Percentiles rank a stretch among this genome's conserved stretches.
Evolutionary conservation across 2,329 filamentous ascomycete genomes (phyloP).

Genomic region (Talaromyces sp.): DNA sequence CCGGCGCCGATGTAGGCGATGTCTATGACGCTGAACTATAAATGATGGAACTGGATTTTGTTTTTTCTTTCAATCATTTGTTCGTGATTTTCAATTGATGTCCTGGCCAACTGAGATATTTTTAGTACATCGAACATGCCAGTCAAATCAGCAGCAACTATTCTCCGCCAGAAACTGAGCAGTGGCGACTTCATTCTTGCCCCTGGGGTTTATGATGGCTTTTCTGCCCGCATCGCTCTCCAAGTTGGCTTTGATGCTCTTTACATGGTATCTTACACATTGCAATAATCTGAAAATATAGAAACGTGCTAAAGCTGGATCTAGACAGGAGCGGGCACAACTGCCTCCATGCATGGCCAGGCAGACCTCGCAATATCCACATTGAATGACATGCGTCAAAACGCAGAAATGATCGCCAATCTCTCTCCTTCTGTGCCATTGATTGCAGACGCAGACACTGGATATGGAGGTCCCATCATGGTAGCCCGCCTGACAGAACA

Average conservation of each 20-base stretch:
- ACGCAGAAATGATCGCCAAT: slow-evolving; percentile 59
- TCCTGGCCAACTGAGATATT: neutral
- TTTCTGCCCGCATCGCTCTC: slow-evolving; percentile 45
- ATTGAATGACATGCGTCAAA: slow-evolving; percentile 56
- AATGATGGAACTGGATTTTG: neutral
- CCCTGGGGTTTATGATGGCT: slow-evolving; percentile 46
- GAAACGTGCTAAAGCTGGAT: neutral
- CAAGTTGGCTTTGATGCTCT: slow-evolving; percentile 44
- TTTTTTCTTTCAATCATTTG: neutral
- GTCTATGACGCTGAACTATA: neutral
- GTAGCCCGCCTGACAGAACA: slow-evolving; percentile 6
- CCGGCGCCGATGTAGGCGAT: neutral
- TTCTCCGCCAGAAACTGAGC: neutral
- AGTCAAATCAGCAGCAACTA: neutral
- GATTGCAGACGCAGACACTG: slow-evolving; percentile 54
- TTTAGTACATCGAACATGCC: neutral
- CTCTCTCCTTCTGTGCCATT: slow-evolving; percentile 51
- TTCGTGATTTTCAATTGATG: no score
- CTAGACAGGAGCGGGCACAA: slow-evolving; percentile 52
- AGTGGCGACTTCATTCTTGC: slow-evolving; percentile 32
- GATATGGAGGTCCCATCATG: slow-evolving; percentile 34
- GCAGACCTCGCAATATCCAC: slow-evolving; percentile 59
- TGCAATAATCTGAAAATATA: neutral
- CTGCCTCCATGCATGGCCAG: slow-evolving; percentile 55
- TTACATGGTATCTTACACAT: slow-evolving; percentile 40